Evolutionary conservation across 306 rosid species (phyloP), one percentile per base, ranked within the genome.

Genomic region (Citrullus mucosospermus): DNA sequence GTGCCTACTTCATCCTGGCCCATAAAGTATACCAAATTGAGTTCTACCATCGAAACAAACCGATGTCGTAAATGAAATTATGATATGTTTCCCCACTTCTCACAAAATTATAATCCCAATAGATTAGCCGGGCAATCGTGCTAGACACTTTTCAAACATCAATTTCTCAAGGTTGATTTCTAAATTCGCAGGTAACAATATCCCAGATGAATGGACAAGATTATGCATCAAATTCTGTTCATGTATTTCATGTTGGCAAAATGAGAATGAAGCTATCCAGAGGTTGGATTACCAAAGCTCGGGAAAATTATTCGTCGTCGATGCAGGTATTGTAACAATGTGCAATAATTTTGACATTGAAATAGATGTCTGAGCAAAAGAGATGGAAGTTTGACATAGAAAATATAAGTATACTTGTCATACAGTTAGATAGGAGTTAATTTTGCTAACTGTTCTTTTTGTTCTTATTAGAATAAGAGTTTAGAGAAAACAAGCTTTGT

Each of bases 251-350:
- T 84, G 96, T 89, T 81, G 98, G 98, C 58, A 95, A 93, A 88
- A 87, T 87, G 95, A 92, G 97, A 87, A 90, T 92, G 86, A 95
- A 95, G 85, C 91, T 95, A 36, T 86, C 88, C 60, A 86, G 98
- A 86, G 98, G 98, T 66, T 95, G 98, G 98, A 95, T 95, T 78
- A 92, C 98, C 32, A 95, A 95, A 85, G 88, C 98, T 63, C 90
- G 98, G 82, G 98, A 95, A 84, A 95, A 82, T 82, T 95, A 95
- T 86, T 92, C 97, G 65, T 84, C 91, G 46, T 80, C 92, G 46
- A 92, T 95, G 98, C 98, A 87, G 95, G 98, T 78, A 78, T 48
- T 22, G 18, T 61, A 18, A 54, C 9, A 43, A 6, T 30, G 32
- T 28, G 43, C 62, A 53, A 51, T 51, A 28, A 17, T 50, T 28